Conservation (phyloP, 108 stramenopile species). For the Discostella stelligeroides region DNA sequence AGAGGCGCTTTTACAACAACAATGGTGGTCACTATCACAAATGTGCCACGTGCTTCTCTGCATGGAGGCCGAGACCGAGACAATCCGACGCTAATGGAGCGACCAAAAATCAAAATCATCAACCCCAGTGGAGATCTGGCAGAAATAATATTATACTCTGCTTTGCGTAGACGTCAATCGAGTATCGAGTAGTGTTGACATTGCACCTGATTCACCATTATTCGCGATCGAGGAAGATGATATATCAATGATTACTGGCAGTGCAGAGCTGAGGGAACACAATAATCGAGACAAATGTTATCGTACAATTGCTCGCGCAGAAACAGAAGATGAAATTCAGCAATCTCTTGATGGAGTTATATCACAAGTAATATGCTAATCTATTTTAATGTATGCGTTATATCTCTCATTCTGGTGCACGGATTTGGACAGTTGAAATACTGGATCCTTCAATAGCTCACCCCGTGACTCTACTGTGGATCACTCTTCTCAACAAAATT, state of each 20-base stretch:
- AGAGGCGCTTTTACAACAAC: neutral
- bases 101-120: neutral
- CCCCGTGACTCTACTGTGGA: too few relatives aligned
- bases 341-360: neutral
- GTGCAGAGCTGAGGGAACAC: too few relatives aligned
- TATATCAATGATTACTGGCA: too few relatives aligned
- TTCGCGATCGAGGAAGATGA: neutral
- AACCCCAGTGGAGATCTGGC: too few relatives aligned
- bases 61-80: neutral
- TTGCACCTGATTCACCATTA: neutral
- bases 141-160: neutral
- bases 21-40: neutral
- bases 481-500: too few relatives aligned
- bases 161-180: neutral
- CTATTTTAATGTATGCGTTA: neutral
- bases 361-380: neutral
- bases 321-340: too few relatives aligned
- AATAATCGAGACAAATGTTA: too few relatives aligned
- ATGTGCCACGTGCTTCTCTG: neutral
- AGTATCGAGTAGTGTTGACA: neutral
- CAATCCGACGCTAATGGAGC: neutral
- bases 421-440: neutral
- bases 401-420: neutral
- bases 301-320: too few relatives aligned
- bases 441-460: too few relatives aligned